Evolutionary conservation across 2,329 filamentous ascomycete species (phyloP).

Genomic region (Neonectria neomacrospora): DNA sequence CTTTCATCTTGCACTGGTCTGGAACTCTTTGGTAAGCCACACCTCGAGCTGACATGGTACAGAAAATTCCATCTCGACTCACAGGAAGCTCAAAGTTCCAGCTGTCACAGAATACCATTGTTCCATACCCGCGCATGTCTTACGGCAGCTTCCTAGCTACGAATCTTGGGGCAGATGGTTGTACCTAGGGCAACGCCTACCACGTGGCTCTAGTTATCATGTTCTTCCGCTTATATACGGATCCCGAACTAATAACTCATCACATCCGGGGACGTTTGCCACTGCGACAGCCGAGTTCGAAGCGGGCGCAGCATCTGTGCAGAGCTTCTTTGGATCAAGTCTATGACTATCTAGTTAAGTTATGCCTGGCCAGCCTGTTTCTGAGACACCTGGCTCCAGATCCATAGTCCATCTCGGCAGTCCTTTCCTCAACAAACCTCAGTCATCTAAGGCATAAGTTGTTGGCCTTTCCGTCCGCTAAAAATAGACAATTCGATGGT

Average conservation of each 20-base stretch:
- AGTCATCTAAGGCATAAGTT: background rate
- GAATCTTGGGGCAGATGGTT: slow-evolving; percentile 28
- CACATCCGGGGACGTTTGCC: slow-evolving; percentile 25
- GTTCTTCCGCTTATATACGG: slow-evolving; percentile 38
- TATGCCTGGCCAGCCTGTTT: background rate
- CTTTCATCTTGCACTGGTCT: slow-evolving; percentile 18
- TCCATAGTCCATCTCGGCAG: background rate
- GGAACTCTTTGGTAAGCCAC: slow-evolving; percentile 6
- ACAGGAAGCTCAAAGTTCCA: slow-evolving; percentile 8
- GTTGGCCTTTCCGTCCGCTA: background rate
- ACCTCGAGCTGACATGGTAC: slow-evolving; percentile 21
- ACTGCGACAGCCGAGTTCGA: slow-evolving; percentile 23
- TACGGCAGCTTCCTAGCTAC: slow-evolving; percentile 33
- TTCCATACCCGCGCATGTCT: slow-evolving; percentile 32
- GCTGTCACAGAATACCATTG: slow-evolving; percentile 28
- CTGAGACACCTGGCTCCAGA: background rate
- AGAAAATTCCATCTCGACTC: slow-evolving; percentile 30
- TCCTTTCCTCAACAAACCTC: slow-evolving; percentile 9
- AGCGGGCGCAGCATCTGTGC: slow-evolving; percentile 6
- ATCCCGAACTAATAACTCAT: slow-evolving; percentile 32
- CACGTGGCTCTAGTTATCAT: slow-evolving; percentile 38
- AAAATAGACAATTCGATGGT: background rate
- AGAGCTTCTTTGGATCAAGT: background rate
- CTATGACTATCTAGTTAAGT: background rate
- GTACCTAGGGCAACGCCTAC: slow-evolving; percentile 32